These are phyloP conservation scores for Boletus vermiculosoides DNA, from an alignment of 768 basidiomycete genomes.

Conservation along the genomic window DNA sequence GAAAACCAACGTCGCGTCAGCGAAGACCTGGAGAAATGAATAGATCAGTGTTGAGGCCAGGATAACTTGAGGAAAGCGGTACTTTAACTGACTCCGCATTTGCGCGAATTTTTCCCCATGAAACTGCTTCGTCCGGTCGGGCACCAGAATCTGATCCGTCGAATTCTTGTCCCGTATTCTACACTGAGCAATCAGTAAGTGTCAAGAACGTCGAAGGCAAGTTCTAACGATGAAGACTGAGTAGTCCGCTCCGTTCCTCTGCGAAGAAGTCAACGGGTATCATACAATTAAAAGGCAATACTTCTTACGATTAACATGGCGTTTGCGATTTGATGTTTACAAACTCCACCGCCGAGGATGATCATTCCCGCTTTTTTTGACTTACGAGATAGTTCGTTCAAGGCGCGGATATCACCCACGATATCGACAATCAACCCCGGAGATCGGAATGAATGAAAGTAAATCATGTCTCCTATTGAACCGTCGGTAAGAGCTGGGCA, in stretches of 20 bases:
- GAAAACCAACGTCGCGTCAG: slow-evolving; percentile 97
- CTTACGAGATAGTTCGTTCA: slow-evolving; percentile 87
- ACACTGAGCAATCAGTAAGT: not conserved
- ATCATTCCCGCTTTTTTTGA: slow-evolving; percentile 98
- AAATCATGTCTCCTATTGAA: slow-evolving; percentile 98
- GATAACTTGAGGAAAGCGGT: not conserved
- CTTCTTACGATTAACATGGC: slow-evolving; percentile 91
- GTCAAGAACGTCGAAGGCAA: not conserved
- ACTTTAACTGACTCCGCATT: slow-evolving; percentile 84
- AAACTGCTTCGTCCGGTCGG: slow-evolving; percentile 94
- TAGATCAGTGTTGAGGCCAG: slow-evolving; percentile 6
- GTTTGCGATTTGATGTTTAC: slow-evolving; percentile 99
- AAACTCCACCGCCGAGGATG: slow-evolving; percentile 95
- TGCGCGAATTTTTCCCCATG: slow-evolving; percentile 97
- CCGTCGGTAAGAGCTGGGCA: slow-evolving; percentile 98
- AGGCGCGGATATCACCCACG: slow-evolving; percentile 85
- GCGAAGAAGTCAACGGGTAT: slow-evolving; percentile 1
- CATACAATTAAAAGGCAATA: not conserved
- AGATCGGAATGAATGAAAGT: slow-evolving; percentile 92
- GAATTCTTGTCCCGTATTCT: slow-evolving; percentile 99
- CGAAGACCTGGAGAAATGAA: slow-evolving; percentile 56
- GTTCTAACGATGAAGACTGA: slow-evolving; percentile 86
- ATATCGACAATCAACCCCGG: slow-evolving; percentile 90
- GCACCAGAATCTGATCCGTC: slow-evolving; percentile 98
- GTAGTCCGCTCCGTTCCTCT: slow-evolving; percentile 98